These are phyloP conservation scores for Typha latifolia DNA, from an alignment of 176 grass and related monocot genomes.

Conservation along the genomic window DNA sequence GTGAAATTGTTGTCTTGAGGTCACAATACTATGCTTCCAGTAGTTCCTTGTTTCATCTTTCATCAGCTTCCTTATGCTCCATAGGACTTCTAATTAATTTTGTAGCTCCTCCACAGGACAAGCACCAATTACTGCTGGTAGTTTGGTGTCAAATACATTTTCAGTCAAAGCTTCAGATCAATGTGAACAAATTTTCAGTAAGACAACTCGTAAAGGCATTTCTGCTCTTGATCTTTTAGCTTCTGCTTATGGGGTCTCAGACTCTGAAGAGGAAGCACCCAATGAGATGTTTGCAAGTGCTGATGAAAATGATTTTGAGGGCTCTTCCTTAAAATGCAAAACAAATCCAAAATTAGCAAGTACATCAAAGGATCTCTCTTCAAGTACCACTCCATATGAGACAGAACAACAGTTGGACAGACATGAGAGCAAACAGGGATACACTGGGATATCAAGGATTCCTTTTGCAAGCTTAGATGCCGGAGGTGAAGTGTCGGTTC, in stretches of 20 bases:
- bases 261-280: conserved; percentile 56
- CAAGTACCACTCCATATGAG: conserved; percentile 16
- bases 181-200: conserved; percentile 35
- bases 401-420: neutral
- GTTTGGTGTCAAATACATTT: conserved; percentile 22
- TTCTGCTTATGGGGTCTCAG: conserved; percentile 71
- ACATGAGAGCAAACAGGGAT: no score
- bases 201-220: conserved; percentile 19
- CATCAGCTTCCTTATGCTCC: neutral
- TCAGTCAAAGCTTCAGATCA: conserved; percentile 42
- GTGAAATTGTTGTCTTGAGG: neutral
- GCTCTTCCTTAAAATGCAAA: neutral
- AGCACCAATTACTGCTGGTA: conserved; percentile 18
- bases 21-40: neutral
- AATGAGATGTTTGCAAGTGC: conserved; percentile 17
- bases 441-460: conserved; percentile 3
- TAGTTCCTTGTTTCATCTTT: conserved; percentile 6
- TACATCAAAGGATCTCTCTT: conserved; percentile 11
- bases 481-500: conserved; percentile 22
- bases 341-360: conserved; percentile 16
- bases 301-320: conserved; percentile 31
- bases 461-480: conserved; percentile 22
- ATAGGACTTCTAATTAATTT: conserved; percentile 14
- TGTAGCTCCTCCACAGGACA: conserved; percentile 30
- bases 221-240: conserved; percentile 86